Conservation (phyloP, 352 stramenopile species). For the Thraustochytrium striatum region DNA sequence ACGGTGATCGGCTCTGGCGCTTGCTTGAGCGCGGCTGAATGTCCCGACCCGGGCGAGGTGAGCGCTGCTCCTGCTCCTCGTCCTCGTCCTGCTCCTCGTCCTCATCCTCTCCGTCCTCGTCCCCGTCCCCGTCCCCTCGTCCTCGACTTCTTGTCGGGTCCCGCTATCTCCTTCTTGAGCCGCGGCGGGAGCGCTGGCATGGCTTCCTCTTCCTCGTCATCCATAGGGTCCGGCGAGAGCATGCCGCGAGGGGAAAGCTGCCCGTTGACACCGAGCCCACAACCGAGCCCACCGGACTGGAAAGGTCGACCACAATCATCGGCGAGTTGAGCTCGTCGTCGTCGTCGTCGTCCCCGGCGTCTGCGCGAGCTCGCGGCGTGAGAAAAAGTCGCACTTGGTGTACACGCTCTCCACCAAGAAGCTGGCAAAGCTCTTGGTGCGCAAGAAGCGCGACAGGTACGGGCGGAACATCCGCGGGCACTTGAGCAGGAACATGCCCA, state of each 20-base stretch:
- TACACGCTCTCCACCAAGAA: constrained; percentile 22
- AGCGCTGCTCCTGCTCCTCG: background rate
- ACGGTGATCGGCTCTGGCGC: background rate
- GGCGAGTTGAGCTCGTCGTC: too few species aligned
- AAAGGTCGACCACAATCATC: too few species aligned
- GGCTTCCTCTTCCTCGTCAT: background rate
- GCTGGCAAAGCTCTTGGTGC: constrained; percentile 37
- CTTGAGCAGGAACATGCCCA: constrained; percentile 13
- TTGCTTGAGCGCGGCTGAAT: too few species aligned
- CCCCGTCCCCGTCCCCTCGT: background rate
- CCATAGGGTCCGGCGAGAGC: too few species aligned
- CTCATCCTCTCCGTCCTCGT: constrained; percentile 10
- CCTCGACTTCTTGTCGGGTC: background rate
- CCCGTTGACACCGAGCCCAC: too few species aligned
- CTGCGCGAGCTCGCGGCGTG: background rate
- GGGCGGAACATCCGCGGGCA: constrained; percentile 26
- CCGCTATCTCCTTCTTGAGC: too few species aligned
- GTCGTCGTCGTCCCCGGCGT: background rate
- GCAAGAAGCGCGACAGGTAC: constrained; percentile 23
- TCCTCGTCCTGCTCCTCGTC: background rate
- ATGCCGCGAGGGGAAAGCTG: too few species aligned
- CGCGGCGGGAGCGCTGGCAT: too few species aligned
- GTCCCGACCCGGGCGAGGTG: background rate
- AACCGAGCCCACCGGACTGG: too few species aligned
- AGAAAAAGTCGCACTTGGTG: constrained; percentile 20